Evolutionary conservation across 1,284 basidiomycete genomes (phyloP).

Genomic region (Earliella scabrosa): DNA sequence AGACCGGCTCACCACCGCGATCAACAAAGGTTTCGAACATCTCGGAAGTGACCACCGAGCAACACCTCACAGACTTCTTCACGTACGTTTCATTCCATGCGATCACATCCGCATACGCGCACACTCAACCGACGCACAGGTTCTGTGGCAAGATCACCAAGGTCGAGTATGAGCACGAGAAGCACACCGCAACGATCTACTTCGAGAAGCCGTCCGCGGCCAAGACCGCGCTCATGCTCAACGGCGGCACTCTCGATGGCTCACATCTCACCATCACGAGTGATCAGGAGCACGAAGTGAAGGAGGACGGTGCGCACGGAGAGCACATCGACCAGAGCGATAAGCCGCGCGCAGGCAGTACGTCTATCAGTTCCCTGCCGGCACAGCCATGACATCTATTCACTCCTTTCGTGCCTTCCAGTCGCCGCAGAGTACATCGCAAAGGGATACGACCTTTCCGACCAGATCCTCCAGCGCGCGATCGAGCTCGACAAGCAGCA

Average conservation of each 20-base stretch:
- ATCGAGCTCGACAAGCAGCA: conserved; percentile 88
- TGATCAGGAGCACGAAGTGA: conserved; percentile 61
- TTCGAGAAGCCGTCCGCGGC: conserved; percentile 82
- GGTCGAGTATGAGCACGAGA: conserved; percentile 54
- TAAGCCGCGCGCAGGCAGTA: conserved; percentile 83
- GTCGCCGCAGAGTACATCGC: conserved; percentile 92
- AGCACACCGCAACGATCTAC: conserved; percentile 55
- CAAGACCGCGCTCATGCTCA: conserved; percentile 82
- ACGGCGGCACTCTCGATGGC: conserved; percentile 74
- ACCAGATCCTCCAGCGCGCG: conserved; percentile 79
- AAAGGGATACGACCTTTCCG: conserved; percentile 82
- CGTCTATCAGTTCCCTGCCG: conserved; percentile 2
- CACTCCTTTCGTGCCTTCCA: conserved; percentile 33
- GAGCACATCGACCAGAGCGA: conserved; percentile 71
- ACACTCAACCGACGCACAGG: conserved; percentile 39
- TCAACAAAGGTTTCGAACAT: conserved; percentile 66
- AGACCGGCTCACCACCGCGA: background rate
- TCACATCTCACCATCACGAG: conserved; percentile 64
- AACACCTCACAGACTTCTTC: conserved; percentile 76
- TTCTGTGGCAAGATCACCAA: conserved; percentile 80
- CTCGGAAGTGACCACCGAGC: conserved; percentile 59
- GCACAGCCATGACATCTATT: background rate
- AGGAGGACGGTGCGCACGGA: conserved; percentile 37
- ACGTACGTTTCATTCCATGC: conserved; percentile 51
- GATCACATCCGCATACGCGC: too few relatives aligned